Base-by-base conservation (phyloP, 306 rosid species). In the Alnus glutinosa region DNA sequence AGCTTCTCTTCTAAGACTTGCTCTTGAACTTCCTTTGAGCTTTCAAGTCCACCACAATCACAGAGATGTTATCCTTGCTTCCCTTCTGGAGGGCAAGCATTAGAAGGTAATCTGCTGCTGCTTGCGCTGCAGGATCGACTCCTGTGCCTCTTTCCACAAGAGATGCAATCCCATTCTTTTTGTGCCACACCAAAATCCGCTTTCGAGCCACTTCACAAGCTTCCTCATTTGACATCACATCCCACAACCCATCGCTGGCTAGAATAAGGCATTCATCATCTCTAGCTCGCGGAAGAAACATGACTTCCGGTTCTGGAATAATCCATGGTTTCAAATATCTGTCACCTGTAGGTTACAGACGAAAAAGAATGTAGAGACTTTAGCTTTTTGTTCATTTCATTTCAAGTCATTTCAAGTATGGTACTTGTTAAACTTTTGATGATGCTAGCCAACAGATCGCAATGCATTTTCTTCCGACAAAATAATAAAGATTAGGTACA, bases 191-290 rank as follows among this genome's bases (percentile, higher is more conserved):
- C 9, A 86, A 81, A 70, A 89, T 82, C 67, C 87, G 74, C 82
- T 78, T 72, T 74, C 90, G 84, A 75, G 92, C 90, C 62, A 80
- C 83, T 46, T 86, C 90, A 49, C 90, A 89, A 23, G 49, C 89
- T 81, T 89, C 92, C 50, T 89, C 87, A 2, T 89, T 89, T 0
- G 89, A 78, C 84, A 89, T 86, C 32, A 89, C 92, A 51, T 89
- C 92, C 92, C 92, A 89, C 36, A 89, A 52, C 18, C 92, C 92
- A 28, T 89, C 92, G n/a, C 90, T 89, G 18, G 92, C 92, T 74
- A 89, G 74, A 61, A 89, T 80, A 7, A 89, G 89, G 77, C 85
- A 80, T 72, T 89, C 92, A 1, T 89, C 92, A 1, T 86, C 92
- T 83, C 83, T 84, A 1, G 87, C 87, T 12, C 92, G 87, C 47